Evolutionary conservation across 192 early-diverging fungal species (phyloP).

Genomic region (Backusella psychrophila): DNA sequence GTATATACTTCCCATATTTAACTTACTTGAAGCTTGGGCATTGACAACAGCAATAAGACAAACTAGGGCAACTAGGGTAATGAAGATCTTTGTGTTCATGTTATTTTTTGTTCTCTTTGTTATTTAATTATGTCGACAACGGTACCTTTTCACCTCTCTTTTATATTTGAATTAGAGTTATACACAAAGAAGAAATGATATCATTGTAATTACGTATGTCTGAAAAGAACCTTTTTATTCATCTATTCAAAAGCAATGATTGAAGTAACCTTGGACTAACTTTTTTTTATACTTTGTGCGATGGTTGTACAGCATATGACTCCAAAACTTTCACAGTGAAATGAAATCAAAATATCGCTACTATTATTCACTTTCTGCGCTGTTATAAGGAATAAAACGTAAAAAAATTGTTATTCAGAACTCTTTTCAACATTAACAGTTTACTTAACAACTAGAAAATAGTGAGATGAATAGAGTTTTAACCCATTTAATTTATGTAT

Average conservation of each 20-base stretch:
- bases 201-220: neutral
- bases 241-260: neutral
- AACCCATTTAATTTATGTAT: too few relatives aligned
- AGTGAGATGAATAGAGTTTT: neutral
- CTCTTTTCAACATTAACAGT: neutral
- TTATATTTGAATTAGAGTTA: neutral
- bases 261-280: neutral
- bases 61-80: neutral
- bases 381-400: neutral
- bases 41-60: neutral
- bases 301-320: neutral
- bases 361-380: neutral
- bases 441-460: neutral
- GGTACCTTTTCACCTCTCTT: neutral
- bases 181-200: neutral
- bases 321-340: neutral
- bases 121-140: neutral
- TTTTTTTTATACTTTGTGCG: neutral
- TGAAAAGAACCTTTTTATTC: neutral
- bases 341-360: neutral
- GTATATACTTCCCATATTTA: neutral
- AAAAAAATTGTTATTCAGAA: neutral
- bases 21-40: neutral
- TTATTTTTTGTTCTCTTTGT: neutral
- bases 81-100: neutral